Evolutionary conservation across 1,139 yeast genomes (phyloP), one percentile per base, ranked within the genome.

Genomic region (Kurtzmaniella natalensis): DNA sequence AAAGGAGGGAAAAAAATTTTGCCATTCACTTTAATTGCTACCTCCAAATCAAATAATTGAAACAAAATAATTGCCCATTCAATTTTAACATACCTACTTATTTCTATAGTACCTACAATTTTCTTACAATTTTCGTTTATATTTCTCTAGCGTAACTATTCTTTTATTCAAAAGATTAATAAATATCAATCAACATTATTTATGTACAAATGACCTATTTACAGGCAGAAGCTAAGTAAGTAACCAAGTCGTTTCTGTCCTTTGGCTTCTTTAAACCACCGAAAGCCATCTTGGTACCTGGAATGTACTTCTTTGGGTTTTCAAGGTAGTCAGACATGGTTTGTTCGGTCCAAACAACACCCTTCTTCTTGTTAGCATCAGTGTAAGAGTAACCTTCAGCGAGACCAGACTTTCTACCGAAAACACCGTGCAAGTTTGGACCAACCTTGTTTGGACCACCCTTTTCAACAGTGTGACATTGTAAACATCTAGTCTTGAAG

Each of bases 271-370:
- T 92, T 70, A 92, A 81, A 73, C 98, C 98, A 74, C 96, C 98
- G 59, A 92, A 92, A 49, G 98, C 98, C 98, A 92, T 92, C 83
- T 92, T 92, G 75, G 97, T 92, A 70, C 98, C 98, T 61, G 98
- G 98, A 55, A 92, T 88, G 76, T 88, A 92, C 77, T 92, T 92
- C 95, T 92, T 92, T 75, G 98, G 98, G 86, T 92, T 94, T 72
- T 84, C 95, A 70, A 92, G 81, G 81, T 92, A 92, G 66, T 85
- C 95, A 55, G 82, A 77, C 83, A 92, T 78, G 66, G 88, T 78
- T 63, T 88, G 92, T 61, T 81, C 94, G 49, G 59, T 52, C 98
- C 98, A 92, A 43, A 39, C 18, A 14, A 37, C 38, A 32, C 89
- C 95, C 75, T 88, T 88, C 77, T 84, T 83, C 79, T 86, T 86